Base-by-base conservation (phyloP, 352 stramenopile genomes). In the Globisporangium spiculum region DNA sequence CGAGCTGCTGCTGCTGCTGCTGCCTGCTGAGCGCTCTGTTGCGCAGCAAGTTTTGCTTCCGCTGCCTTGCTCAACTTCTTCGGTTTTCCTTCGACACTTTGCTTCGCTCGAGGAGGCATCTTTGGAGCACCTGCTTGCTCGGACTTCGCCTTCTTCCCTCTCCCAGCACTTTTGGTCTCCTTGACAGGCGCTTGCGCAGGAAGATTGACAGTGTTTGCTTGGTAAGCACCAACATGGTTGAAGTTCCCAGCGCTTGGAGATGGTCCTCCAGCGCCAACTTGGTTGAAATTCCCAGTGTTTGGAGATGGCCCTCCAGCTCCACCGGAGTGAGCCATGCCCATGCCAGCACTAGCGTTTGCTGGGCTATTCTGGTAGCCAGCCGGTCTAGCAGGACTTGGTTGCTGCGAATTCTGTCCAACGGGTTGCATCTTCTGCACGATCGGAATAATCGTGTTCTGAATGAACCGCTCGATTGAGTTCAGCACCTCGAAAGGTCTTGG, bases 381-480 rank as follows among this genome's bases (percentile, higher is more conserved):
- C 14, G 36, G 18, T 44, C 63, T 44, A 26, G 44, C 58, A 34
- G 58, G 38, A 48, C 41, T 72, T 14, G 66, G 24, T 20, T 63
- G 60, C 20, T 72, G 66, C 16, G 52, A 52, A 20, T 53, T 67
- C 54, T 67, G 46, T 52, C 59, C 27, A 55, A 12, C 26, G 38
- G 70, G 75, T 44, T 81, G 66, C 4, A 93, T 80, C 62, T 91
- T 91, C 24, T 75, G 75, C 3, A 93, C 84, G 41, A 96, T 93
- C 20, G 88, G 86, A 32, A 89, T 68, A 27, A 96, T 84, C 3
- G 85, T 92, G 55, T 79, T 86, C 53, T 88, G 75, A 46, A 96
- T 90, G 36, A 96, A 96, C 22, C 76, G 76, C 63, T 96, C 88
- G 38, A 96, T 94, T 10, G 88, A 90, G 24, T 78, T 76, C 9